These are phyloP conservation scores for Candida xyloterini DNA, from an alignment of 805 yeast genomes.

Conservation along the genomic window DNA sequence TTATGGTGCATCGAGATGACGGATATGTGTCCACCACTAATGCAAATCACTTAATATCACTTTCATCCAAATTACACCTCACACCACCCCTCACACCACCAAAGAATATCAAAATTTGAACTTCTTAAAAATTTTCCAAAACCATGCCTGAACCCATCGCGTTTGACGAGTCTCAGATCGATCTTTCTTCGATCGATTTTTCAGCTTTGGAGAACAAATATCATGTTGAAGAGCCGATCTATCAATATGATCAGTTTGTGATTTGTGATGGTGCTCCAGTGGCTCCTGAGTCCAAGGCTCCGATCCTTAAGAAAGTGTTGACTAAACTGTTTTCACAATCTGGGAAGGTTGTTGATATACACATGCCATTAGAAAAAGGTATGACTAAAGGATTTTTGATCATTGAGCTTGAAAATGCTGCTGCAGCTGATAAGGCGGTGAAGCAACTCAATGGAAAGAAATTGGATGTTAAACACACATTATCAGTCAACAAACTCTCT, in stretches of 20 bases:
- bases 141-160: conserved; percentile 25
- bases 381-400: conserved; percentile 84
- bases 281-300: conserved; percentile 86
- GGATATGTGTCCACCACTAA: too few species aligned
- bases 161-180: conserved; percentile 40
- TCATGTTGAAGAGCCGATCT: conserved; percentile 52
- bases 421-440: conserved; percentile 74
- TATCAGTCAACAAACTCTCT: conserved; percentile 74
- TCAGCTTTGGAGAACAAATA: conserved; percentile 80
- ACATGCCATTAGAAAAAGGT: conserved; percentile 78
- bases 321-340: conserved; percentile 73
- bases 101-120: background rate
- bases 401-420: conserved; percentile 69
- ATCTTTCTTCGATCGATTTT: conserved; percentile 65
- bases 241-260: conserved; percentile 69
- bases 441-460: conserved; percentile 82
- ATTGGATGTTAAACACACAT: conserved; percentile 88
- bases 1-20: too few species aligned
- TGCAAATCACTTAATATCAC: too few species aligned
- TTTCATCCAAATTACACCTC: too few species aligned
- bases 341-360: conserved; percentile 77
- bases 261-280: conserved; percentile 95
- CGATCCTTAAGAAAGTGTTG: conserved; percentile 79
- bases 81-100: background rate
- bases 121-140: conserved; percentile 4